Percentiles rank a stretch among this genome's conserved stretches.
Evolutionary conservation across 306 rosid genomes (phyloP).

Genomic region (Prunus fruticosa): DNA sequence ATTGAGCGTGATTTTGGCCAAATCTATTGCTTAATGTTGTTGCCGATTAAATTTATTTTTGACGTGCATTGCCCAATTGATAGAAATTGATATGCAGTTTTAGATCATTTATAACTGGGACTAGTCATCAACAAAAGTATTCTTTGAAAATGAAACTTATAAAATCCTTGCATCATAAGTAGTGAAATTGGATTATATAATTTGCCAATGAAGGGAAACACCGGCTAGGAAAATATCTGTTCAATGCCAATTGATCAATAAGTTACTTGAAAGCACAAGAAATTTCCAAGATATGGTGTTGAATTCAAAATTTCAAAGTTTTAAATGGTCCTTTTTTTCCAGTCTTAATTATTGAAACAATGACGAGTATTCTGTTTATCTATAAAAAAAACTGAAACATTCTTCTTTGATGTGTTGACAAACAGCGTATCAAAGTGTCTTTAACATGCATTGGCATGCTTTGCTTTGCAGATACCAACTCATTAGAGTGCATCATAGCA

Average conservation of each 20-base stretch:
- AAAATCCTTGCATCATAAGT: not conserved
- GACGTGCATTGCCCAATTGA: not conserved
- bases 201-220: not conserved
- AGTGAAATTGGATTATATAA: not conserved
- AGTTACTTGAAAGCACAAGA: not conserved
- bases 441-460: not conserved
- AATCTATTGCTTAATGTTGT: conserved; percentile 4
- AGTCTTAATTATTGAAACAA: not conserved
- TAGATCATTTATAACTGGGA: not conserved
- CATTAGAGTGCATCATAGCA: conserved; percentile 52
- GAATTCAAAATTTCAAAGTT: not conserved
- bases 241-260: not conserved
- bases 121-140: not conserved
- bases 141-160: not conserved
- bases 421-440: not conserved
- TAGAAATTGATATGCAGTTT: not conserved
- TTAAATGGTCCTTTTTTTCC: not conserved
- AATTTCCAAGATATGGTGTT: not conserved
- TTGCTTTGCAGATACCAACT: conserved; percentile 52
- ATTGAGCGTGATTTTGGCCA: not conserved
- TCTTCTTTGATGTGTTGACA: not conserved
- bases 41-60: not conserved
- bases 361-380: not conserved
- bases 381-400: not conserved
- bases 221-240: not conserved